These are phyloP conservation scores for Thermomyces lanuginosus DNA, from an alignment of 2,329 filamentous ascomycete genomes.

Conservation along the genomic window DNA sequence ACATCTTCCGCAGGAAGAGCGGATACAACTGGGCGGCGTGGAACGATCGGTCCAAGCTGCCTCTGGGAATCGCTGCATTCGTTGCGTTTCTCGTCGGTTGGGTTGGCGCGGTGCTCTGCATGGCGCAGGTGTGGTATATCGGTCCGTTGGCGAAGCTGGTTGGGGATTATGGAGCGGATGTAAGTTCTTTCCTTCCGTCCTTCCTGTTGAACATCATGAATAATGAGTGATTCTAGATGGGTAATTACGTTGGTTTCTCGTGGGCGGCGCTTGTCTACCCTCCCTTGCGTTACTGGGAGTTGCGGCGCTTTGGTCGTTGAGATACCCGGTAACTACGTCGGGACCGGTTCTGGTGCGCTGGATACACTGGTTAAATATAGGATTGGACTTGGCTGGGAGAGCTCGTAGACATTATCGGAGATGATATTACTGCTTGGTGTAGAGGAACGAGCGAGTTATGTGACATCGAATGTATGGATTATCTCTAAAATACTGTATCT, in stretches of 20 bases:
- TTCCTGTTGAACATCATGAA: constrained; percentile 4
- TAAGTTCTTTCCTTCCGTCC: constrained; percentile 18
- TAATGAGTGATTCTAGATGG: constrained; percentile 29
- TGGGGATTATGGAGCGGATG: constrained; percentile 41
- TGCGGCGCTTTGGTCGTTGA: constrained; percentile 34
- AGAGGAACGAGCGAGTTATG: too few relatives aligned
- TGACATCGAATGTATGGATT: too few relatives aligned
- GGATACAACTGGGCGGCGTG: constrained; percentile 46
- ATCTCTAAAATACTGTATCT: too few relatives aligned
- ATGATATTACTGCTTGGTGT: too few relatives aligned
- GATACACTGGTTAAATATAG: too few relatives aligned
- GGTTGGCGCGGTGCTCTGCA: constrained; percentile 48
- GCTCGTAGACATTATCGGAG: too few relatives aligned
- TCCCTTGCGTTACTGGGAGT: constrained; percentile 36
- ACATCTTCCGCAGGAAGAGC: constrained; percentile 40
- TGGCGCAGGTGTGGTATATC: constrained; percentile 55
- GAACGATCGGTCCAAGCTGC: constrained; percentile 43
- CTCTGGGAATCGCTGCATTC: constrained; percentile 46
- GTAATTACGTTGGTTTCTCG: constrained; percentile 43
- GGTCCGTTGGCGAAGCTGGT: constrained; percentile 45
- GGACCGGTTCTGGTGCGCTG: too few relatives aligned
- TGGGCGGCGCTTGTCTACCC: constrained; percentile 44
- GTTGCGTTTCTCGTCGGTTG: constrained; percentile 48
- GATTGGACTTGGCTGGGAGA: too few relatives aligned
- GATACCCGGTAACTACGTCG: too few relatives aligned